phyloP scores from a whole-genome alignment of 768 basidiomycete genomes.

The Boletales sp. region DNA sequence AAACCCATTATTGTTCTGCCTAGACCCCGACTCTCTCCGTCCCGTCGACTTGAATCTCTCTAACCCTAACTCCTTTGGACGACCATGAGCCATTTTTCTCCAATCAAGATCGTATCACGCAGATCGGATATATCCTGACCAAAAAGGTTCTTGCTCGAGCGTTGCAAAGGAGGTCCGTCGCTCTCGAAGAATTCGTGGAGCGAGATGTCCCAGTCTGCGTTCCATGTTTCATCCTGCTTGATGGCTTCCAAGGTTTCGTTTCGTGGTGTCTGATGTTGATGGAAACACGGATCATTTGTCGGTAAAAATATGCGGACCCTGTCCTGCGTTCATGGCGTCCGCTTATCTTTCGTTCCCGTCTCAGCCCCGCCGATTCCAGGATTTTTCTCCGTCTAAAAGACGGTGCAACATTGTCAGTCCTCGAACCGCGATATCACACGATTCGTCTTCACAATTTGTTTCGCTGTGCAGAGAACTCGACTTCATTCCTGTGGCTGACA shows the following conservation, averaged over 20 bases:
- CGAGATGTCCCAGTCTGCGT: constrained; percentile 27
- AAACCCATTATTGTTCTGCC: no score
- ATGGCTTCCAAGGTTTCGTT: constrained; percentile 32
- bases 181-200: constrained; percentile 30
- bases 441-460: not conserved
- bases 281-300: constrained; percentile 12
- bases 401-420: constrained; percentile 32
- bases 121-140: constrained; percentile 20
- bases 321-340: constrained; percentile 28
- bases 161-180: constrained; percentile 9
- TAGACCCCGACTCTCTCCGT: no score
- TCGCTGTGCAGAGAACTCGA: constrained; percentile 27
- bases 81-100: constrained; percentile 20
- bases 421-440: not conserved
- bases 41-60: no score
- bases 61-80: no score
- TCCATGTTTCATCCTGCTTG: constrained; percentile 28
- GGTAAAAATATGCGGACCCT: constrained; percentile 34
- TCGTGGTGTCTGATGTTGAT: not conserved
- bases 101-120: constrained; percentile 10
- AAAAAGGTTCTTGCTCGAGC: constrained; percentile 4
- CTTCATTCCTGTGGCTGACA: constrained; percentile 27
- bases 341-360: constrained; percentile 27
- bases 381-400: constrained; percentile 28
- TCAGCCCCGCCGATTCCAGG: constrained; percentile 12